Conservation (phyloP, 306 rosid genomes). For the Leucaena leucocephala region DNA sequence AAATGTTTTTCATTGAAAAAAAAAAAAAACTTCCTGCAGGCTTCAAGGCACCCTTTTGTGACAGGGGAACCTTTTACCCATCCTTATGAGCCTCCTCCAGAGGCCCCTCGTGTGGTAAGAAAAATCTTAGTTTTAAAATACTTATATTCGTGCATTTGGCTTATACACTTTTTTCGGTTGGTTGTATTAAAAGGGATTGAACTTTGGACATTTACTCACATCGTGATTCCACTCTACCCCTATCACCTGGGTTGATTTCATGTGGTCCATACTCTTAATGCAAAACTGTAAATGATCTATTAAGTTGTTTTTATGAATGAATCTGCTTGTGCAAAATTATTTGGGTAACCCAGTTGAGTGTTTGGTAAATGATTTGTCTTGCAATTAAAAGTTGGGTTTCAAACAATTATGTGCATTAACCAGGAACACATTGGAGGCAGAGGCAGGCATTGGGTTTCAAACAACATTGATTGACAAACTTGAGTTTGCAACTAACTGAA, state of each 20-base stretch:
- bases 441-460: neutral
- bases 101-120: constrained; percentile 92
- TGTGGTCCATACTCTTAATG: constrained; percentile 9
- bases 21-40: constrained; percentile 57
- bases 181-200: neutral
- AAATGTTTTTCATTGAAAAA: neutral
- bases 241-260: neutral
- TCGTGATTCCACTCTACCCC: neutral
- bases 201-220: neutral
- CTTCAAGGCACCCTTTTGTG: constrained; percentile 97
- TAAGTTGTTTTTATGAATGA: constrained; percentile 18
- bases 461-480: neutral
- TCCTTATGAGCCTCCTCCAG: constrained; percentile 82
- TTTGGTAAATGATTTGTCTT: constrained; percentile 1
- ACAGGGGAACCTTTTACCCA: constrained; percentile 96
- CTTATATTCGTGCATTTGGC: constrained; percentile 25
- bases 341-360: neutral
- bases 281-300: neutral
- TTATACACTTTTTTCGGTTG: neutral
- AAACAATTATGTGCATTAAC: neutral
- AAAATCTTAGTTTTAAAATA: constrained; percentile 35
- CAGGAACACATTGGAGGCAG: neutral
- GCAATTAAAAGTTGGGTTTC: neutral
- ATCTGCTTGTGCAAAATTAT: constrained; percentile 17
- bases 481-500: neutral